These are phyloP conservation scores for Elsinoe fawcettii DNA, from an alignment of 2,329 filamentous ascomycete species.

Conservation along the genomic window DNA sequence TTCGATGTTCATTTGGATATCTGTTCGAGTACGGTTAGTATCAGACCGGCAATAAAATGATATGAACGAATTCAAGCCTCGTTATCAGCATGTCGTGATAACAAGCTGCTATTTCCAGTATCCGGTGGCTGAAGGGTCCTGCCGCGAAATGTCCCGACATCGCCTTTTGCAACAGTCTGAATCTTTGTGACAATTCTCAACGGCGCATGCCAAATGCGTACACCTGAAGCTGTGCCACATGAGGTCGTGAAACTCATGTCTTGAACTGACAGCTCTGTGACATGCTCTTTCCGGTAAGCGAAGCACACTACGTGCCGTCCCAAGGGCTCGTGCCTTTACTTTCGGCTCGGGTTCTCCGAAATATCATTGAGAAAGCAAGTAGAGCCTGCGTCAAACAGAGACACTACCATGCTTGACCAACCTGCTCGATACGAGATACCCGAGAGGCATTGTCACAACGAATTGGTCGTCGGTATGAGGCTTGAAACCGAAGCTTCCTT, in stretches of 20 bases:
- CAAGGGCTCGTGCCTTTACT: background rate
- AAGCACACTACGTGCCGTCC: background rate
- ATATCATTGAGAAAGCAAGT: background rate
- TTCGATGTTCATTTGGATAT: background rate
- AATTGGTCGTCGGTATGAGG: background rate
- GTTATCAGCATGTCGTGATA: background rate
- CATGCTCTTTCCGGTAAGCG: constrained; percentile 6
- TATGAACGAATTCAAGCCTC: background rate
- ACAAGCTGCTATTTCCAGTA: background rate
- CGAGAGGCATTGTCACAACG: background rate
- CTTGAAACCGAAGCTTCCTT: background rate
- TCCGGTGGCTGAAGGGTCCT: background rate
- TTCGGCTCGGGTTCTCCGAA: background rate
- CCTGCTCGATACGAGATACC: constrained; percentile 2
- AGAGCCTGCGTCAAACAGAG: constrained; percentile 1
- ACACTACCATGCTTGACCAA: background rate
- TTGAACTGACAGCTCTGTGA: background rate
- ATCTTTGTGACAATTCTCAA: background rate
- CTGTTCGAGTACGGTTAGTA: background rate
- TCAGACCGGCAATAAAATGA: background rate
- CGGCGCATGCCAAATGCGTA: background rate
- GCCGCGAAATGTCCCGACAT: background rate
- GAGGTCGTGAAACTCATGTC: constrained; percentile 3
- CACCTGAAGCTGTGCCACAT: background rate
- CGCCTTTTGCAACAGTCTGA: background rate